phyloP scores from a whole-genome alignment of 805 yeast genomes.

The Yamadazyma akitaensis region DNA sequence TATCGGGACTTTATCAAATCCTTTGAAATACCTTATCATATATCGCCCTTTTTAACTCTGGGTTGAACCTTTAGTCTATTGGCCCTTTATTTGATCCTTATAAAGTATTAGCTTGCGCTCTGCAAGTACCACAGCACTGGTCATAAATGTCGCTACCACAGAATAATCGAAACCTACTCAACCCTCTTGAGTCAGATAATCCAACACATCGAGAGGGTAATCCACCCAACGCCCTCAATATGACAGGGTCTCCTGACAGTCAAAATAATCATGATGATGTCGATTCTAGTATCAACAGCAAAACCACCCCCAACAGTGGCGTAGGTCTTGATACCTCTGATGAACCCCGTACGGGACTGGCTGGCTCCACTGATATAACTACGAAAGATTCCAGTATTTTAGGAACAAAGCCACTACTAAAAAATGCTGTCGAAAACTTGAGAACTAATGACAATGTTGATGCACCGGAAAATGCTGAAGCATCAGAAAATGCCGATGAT shows the following conservation, averaged over 20 bases:
- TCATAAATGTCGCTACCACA: neutral
- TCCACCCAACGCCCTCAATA: neutral
- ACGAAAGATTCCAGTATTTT: neutral
- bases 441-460: neutral
- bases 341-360: neutral
- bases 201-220: neutral
- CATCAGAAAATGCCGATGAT: neutral
- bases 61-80: neutral
- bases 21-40: neutral
- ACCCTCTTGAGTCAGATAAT: neutral
- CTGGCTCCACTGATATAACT: neutral
- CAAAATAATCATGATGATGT: neutral
- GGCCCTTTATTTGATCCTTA: neutral
- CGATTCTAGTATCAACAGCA: neutral
- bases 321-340: neutral
- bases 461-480: neutral
- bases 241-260: too few relatives aligned
- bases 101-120: neutral
- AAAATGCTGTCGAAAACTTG: neutral
- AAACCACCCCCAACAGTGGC: neutral
- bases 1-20: neutral
- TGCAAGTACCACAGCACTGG: conserved; percentile 2
- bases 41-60: neutral
- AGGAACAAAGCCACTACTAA: neutral
- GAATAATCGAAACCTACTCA: neutral